phyloP scores from a whole-genome alignment of 306 rosid genomes.

The Castanea mollissima region DNA sequence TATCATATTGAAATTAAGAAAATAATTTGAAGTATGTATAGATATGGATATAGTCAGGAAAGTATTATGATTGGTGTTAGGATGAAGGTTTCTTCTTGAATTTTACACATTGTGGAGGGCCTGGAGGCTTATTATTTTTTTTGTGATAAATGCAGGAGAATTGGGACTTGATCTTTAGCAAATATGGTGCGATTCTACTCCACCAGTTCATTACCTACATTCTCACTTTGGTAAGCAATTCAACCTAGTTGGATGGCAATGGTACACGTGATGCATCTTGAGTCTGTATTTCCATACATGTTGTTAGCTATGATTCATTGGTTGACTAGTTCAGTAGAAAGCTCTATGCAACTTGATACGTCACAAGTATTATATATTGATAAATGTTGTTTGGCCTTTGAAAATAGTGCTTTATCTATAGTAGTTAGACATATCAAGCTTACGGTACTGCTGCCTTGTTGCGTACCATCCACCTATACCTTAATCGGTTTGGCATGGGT shows the following conservation, averaged over 20 bases:
- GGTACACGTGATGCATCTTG: background rate
- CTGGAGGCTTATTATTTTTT: background rate
- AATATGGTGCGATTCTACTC: conserved; percentile 55
- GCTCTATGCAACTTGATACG: background rate
- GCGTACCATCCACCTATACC: background rate
- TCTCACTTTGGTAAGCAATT: conserved; percentile 46
- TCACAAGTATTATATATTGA: background rate
- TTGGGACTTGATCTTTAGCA: conserved; percentile 57
- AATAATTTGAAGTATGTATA: background rate
- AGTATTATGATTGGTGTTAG: background rate
- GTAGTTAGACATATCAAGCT: background rate
- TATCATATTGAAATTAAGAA: background rate
- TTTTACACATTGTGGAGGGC: background rate
- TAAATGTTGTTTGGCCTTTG: too few species aligned
- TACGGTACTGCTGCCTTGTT: background rate
- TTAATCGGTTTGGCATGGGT: background rate
- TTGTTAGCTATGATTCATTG: background rate
- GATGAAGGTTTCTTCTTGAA: background rate
- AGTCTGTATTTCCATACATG: background rate
- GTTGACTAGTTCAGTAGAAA: background rate
- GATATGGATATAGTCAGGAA: background rate
- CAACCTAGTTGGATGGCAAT: background rate
- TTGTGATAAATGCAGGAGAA: conserved; percentile 55
- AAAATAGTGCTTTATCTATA: background rate
- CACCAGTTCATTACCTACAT: conserved; percentile 35